Evolutionary conservation across 805 yeast genomes (phyloP), one percentile per base, ranked within the genome.

Genomic region (Yarrowia divulgata): DNA sequence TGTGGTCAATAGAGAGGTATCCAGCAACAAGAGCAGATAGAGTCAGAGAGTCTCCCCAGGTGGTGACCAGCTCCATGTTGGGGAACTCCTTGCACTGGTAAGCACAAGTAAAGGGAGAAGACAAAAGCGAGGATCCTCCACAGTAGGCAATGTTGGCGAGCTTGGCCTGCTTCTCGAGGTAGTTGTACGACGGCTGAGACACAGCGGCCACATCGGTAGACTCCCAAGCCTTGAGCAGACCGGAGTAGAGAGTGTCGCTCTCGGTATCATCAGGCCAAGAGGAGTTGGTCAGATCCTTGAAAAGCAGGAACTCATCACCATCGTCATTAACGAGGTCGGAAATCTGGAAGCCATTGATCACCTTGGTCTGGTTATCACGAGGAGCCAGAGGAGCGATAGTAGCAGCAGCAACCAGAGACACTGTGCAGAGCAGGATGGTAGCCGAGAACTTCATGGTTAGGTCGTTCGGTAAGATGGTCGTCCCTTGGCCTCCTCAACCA

Each of bases 61-160:
- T 57, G 37, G 63, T 16, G 39, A 57, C 48, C 48, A 57, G 48
- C 63, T 40, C 12, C 46, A 57, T 42, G 42, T 40, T 57, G 37
- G 63, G 63, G 39, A 57, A 57, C 39, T 57, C 63, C 63, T 57
- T 57, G 48, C 63, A 57, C 35, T 57, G 63, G 48, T 57, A 57
- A n/a, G 63, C 63, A n/a, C 63, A 57, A 16, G 39, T 3, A 12
- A 57, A 57, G 23, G 63, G 63, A 6, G 16, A 9, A 10, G 23
- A 40, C 14, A 57, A 39, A 23, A 29, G 37, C 8, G 48, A 40
- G n/a, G 48, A 16, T 16, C 63, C 63, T 40, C 63, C 63, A n/a
- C 63, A 57, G 48, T 57, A 57, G 23, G 63, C 63, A 40, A 57
- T 57, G 48, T 57, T 57, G 8, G 63, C 63, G 39, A 57, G 10